These are phyloP conservation scores for Lablab purpureus DNA, from an alignment of 306 rosid species.

Conservation along the genomic window DNA sequence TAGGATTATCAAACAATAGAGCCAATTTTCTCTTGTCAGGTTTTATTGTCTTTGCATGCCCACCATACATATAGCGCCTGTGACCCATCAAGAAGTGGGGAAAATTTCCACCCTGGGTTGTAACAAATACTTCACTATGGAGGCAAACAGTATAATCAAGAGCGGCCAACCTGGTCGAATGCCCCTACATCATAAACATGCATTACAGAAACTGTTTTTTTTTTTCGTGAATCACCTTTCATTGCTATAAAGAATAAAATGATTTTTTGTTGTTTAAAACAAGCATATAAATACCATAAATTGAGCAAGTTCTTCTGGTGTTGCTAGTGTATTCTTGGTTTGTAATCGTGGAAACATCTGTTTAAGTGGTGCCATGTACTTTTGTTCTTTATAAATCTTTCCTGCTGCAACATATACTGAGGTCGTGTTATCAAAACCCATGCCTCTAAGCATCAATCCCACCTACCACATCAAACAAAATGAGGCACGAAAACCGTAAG, in stretches of 20 bases:
- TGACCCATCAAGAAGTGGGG: conserved; percentile 99
- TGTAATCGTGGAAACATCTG: conserved; percentile 93
- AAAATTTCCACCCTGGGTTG: conserved; percentile 97
- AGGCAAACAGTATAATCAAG: conserved; percentile 97
- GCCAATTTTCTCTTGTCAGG: conserved; percentile 95
- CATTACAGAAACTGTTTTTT: conserved; percentile 11
- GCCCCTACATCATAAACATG: conserved; percentile 79
- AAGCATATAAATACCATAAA: conserved; percentile 67
- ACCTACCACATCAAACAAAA: conserved; percentile 64
- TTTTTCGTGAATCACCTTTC: conserved; percentile 20
- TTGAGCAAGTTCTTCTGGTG: conserved; percentile 84
- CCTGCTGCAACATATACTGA: conserved; percentile 93
- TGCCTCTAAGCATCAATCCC: conserved; percentile 98
- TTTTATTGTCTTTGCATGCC: conserved; percentile 92
- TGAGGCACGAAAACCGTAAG: conserved; percentile 29
- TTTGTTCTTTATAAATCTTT: conserved; percentile 79
- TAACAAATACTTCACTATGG: conserved; percentile 93
- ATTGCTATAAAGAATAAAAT: conserved; percentile 42
- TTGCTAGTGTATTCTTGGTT: conserved; percentile 83
- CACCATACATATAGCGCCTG: conserved; percentile 80
- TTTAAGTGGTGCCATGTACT: conserved; percentile 92
- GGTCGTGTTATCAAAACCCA: conserved; percentile 94
- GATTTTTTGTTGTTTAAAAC: conserved; percentile 26
- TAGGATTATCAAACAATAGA: conserved; percentile 71
- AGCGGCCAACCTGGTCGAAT: conserved; percentile 94